Evolutionary conservation across 306 rosid species (phyloP).

Genomic region (Clitoria ternatea): DNA sequence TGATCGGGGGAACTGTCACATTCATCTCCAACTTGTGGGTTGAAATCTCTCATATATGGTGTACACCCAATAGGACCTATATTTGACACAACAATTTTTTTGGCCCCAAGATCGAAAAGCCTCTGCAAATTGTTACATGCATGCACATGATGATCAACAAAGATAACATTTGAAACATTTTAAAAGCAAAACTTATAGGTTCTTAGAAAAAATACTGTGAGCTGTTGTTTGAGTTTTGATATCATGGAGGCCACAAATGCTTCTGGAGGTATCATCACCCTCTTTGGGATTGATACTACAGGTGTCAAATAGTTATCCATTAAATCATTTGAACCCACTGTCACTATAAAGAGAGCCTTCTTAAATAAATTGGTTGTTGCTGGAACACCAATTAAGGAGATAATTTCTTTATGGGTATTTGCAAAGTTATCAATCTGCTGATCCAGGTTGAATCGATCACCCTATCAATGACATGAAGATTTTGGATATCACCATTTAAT

Average conservation of each 20-base stretch:
- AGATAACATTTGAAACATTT: background rate
- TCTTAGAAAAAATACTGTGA: constrained; percentile 36
- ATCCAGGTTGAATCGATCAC: constrained; percentile 58
- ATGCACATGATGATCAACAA: background rate
- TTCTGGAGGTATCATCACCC: constrained; percentile 42
- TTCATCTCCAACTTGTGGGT: constrained; percentile 35
- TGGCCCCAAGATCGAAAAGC: constrained; percentile 57
- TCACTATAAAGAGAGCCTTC: constrained; percentile 41
- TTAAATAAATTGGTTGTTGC: constrained; percentile 34
- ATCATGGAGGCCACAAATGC: constrained; percentile 50
- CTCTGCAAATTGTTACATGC: constrained; percentile 38
- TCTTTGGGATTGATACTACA: constrained; percentile 36
- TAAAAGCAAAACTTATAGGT: background rate
- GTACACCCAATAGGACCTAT: constrained; percentile 81
- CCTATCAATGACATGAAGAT: constrained; percentile 32
- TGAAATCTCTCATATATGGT: constrained; percentile 56
- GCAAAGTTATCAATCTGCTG: constrained; percentile 66
- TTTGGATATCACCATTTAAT: background rate
- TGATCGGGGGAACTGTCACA: constrained; percentile 52
- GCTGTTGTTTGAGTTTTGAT: constrained; percentile 47
- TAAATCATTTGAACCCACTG: constrained; percentile 69
- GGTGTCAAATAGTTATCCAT: constrained; percentile 61
- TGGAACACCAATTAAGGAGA: constrained; percentile 40
- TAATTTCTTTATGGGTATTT: constrained; percentile 57
- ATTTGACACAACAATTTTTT: constrained; percentile 54